These are phyloP conservation scores for Xylariaceae sp. DNA, from an alignment of 2,329 filamentous ascomycete genomes.

Conservation along the genomic window DNA sequence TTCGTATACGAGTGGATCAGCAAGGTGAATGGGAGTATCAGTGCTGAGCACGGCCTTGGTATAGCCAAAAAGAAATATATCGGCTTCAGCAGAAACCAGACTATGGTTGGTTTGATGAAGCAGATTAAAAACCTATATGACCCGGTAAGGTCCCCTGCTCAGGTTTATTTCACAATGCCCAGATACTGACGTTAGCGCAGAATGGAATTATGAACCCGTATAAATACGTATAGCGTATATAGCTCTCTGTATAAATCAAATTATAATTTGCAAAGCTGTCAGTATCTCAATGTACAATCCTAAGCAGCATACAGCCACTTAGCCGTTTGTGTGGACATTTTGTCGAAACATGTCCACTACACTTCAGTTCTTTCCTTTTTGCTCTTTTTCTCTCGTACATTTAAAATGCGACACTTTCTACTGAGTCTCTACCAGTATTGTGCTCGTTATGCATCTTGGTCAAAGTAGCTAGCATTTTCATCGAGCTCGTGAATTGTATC, in stretches of 20 bases:
- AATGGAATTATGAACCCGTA: conserved; percentile 99
- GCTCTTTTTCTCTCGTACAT: too few relatives aligned
- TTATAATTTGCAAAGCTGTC: not conserved
- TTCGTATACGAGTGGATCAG: conserved; percentile 98
- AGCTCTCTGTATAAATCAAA: not conserved
- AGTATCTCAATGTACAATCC: not conserved
- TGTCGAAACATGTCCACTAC: not conserved
- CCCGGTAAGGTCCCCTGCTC: conserved; percentile 77
- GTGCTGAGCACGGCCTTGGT: conserved; percentile 92
- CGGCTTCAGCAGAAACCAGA: conserved; percentile 87
- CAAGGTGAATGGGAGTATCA: conserved; percentile 88
- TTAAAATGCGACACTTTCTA: too few relatives aligned
- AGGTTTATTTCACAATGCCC: not conserved
- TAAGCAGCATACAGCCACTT: too few relatives aligned
- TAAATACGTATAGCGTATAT: conserved; percentile 77
- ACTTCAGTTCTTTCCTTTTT: too few relatives aligned
- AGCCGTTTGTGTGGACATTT: too few relatives aligned
- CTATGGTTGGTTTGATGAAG: conserved; percentile 89
- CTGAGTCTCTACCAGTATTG: too few relatives aligned
- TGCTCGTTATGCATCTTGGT: too few relatives aligned
- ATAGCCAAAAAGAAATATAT: conserved; percentile 96
- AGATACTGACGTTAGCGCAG: conserved; percentile 51
- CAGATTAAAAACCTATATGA: conserved; percentile 94
- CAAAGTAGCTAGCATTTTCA: too few relatives aligned
- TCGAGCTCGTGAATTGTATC: too few relatives aligned